Base-by-base conservation (phyloP, 2,329 filamentous ascomycete genomes). In the Sarocladium oryzae region DNA sequence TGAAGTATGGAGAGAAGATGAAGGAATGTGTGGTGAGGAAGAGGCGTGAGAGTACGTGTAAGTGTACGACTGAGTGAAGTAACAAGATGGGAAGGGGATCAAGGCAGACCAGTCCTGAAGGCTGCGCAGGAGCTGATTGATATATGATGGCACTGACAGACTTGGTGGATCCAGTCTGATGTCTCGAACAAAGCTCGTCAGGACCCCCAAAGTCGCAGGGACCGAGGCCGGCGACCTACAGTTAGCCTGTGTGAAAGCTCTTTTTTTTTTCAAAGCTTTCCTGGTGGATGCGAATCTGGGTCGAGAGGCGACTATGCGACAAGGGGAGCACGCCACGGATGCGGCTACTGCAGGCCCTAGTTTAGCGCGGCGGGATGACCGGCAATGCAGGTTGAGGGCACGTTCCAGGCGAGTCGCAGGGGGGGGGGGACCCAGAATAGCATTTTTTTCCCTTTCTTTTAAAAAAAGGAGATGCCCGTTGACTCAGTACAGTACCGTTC, bases 1-100 rank as follows among this genome's bases (percentile, higher is more conserved):
- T 55, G 50, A 57, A 49, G 56, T 53, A 51, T 41, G 52, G 20
- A 49, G 38, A 51, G 43, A 54, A 32, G 36, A 41, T 21, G 45
- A 37, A 51, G 41, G 40, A 50, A 24, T 23, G 32, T 28, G 16
- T 20, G 45, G 20, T 37, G 20, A 16, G n/a, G 23, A 46, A 28
- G 20, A 50, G 24, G 40, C 13, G 51, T 24, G 37, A 52, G 48
- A 32, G 32, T 38, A 51, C n/a, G 49, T 40, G 51, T 30, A 26
- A 43, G 49, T 30, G 6, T n/a, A 49, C 13, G 26, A 7, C 7
- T 30, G 28, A 30, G 28, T 7, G 28, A 30, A 50, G 28, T 35
- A 35, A 43, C 26, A 37, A 43, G 48, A 16, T n/a, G n/a, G n/a
- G 21, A 37, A 48, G 40, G 20, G 16, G 32, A 18, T 18, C 16